A percentile compares a stretch with the other conserved stretches of the same genome.
These are phyloP conservation scores for Kazachstania kunashirensis DNA, from an alignment of 805 yeast genomes.

Conservation along the genomic window DNA sequence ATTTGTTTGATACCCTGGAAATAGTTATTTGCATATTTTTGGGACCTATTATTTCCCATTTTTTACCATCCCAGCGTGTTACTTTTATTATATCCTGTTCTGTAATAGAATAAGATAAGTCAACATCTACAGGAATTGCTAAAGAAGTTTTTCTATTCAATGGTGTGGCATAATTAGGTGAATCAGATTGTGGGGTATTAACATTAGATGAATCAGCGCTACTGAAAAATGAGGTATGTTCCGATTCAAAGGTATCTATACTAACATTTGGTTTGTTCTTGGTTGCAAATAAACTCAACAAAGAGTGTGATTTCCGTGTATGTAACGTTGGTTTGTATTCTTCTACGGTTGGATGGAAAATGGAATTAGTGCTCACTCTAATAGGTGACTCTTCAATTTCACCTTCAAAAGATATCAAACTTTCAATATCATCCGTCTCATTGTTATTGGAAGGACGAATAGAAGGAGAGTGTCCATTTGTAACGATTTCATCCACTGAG, in stretches of 20 bases:
- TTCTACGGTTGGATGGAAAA: conserved; percentile 16
- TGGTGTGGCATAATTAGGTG: not conserved
- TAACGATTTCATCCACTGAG: conserved; percentile 6
- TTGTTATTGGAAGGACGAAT: not conserved
- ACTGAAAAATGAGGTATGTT: not conserved
- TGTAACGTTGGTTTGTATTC: conserved; percentile 14
- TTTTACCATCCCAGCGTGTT: conserved; percentile 19
- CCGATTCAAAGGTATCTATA: conserved; percentile 8
- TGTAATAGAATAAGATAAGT: not conserved
- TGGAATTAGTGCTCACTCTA: not conserved
- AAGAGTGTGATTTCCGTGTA: conserved; percentile 17
- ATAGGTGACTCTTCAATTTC: not conserved
- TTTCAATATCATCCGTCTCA: not conserved
- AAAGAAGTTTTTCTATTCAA: not conserved
- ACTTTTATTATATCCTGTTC: conserved; percentile 11
- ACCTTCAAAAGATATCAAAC: not conserved
- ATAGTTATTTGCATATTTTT: conserved; percentile 7
- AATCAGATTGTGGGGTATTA: not conserved
- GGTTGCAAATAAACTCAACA: conserved; percentile 21
- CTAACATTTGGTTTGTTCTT: conserved; percentile 12
- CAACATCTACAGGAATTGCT: not conserved
- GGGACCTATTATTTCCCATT: conserved; percentile 17
- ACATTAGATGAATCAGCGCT: conserved; percentile 2
- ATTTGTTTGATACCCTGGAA: conserved; percentile 4
- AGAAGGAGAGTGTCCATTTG: not conserved